phyloP scores from a whole-genome alignment of 2,329 filamentous ascomycete genomes.

The Zelopaecilomyces penicillatus region DNA sequence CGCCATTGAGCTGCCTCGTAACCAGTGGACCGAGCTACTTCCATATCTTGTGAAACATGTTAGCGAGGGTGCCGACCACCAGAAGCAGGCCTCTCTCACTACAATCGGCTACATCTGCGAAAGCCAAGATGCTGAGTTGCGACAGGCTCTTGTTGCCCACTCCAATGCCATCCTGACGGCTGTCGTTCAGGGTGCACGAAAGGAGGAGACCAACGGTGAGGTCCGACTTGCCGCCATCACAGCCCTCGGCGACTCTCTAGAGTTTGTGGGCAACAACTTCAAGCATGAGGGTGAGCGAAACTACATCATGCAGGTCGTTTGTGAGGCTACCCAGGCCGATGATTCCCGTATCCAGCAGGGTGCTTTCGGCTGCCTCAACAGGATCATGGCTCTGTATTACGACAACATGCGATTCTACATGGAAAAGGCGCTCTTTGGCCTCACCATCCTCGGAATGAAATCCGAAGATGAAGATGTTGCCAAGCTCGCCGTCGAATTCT shows the following conservation, averaged over 20 bases:
- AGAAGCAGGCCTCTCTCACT: slow-evolving; percentile 90
- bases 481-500: slow-evolving; percentile 97
- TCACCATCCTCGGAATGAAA: slow-evolving; percentile 98
- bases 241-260: slow-evolving; percentile 88
- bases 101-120: slow-evolving; percentile 99
- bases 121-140: slow-evolving; percentile 79
- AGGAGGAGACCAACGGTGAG: slow-evolving; percentile 87
- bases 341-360: slow-evolving; percentile 91
- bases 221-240: slow-evolving; percentile 89
- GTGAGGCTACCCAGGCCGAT: slow-evolving; percentile 91
- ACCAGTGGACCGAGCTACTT: slow-evolving; percentile 93
- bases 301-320: slow-evolving; percentile 99
- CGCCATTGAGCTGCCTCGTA: slow-evolving; percentile 83
- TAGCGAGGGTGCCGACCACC: slow-evolving; percentile 72
- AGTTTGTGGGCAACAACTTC: slow-evolving; percentile 97
- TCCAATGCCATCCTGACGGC: slow-evolving; percentile 97
- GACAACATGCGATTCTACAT: slow-evolving; percentile 99
- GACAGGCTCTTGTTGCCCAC: slow-evolving; percentile 71
- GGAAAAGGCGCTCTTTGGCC: slow-evolving; percentile 97
- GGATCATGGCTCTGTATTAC: slow-evolving; percentile 98
- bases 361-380: slow-evolving; percentile 93
- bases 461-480: slow-evolving; percentile 94
- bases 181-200: slow-evolving; percentile 92
- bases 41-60: slow-evolving; percentile 83
- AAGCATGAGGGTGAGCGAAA: slow-evolving; percentile 98